Conservation (phyloP, 1,284 basidiomycete genomes). For the Microbotryomycetes sp. region DNA sequence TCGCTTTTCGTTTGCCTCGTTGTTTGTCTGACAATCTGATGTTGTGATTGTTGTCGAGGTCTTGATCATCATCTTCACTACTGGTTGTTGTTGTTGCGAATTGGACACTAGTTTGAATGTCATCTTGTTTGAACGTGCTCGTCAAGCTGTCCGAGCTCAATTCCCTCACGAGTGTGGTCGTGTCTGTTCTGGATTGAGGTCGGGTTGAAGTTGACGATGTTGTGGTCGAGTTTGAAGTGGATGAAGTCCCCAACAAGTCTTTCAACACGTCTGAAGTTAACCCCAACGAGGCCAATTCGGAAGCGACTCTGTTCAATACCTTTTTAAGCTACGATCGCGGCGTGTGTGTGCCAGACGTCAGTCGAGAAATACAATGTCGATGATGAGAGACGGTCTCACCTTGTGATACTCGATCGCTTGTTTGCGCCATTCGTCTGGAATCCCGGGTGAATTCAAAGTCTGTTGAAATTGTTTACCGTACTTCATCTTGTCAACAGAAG, state of each 20-base stretch:
- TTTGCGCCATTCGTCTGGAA: constrained; percentile 65
- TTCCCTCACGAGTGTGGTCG: neutral
- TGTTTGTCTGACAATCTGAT: neutral
- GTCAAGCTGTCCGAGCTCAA: neutral
- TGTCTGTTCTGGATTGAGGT: neutral
- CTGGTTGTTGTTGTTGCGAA: neutral
- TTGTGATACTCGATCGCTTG: constrained; percentile 81
- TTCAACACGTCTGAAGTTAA: constrained; percentile 58
- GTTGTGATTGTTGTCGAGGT: neutral
- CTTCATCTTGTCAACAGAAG: constrained; percentile 53
- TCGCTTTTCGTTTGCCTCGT: constrained; percentile 38
- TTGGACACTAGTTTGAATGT: neutral
- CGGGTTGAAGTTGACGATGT: neutral
- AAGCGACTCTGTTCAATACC: constrained; percentile 77
- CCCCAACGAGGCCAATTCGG: constrained; percentile 72
- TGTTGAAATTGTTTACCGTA: constrained; percentile 71
- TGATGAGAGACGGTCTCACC: constrained; percentile 45
- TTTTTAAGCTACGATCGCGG: constrained; percentile 68
- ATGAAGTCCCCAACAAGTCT: constrained; percentile 44
- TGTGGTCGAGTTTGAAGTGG: neutral
- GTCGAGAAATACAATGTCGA: neutral
- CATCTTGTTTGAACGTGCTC: neutral
- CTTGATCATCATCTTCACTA: constrained; percentile 12
- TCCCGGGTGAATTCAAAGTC: constrained; percentile 54
- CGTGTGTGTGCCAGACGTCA: neutral